Evolutionary conservation across 2,329 filamentous ascomycete species (phyloP), one percentile per base, ranked within the genome.

Genomic region (Stagonosporopsis tanaceti): DNA sequence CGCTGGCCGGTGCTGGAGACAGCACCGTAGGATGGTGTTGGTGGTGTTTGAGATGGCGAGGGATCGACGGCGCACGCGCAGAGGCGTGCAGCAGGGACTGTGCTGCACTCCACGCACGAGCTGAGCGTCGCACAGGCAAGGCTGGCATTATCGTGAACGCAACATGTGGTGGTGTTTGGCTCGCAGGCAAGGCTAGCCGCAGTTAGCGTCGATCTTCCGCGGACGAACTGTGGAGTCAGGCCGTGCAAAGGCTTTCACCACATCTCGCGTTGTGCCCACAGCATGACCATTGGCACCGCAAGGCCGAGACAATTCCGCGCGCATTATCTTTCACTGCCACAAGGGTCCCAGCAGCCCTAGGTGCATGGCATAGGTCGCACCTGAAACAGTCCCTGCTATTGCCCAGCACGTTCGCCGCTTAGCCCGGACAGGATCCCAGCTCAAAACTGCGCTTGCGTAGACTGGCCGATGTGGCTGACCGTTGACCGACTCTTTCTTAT

Each of bases 341-440:
- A 46, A 38, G 45, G 25, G 20, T 27, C 40, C 41, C 47, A 47
- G 53, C 28, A 42, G 28, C 44, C 42, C 41, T 46, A 42, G 48
- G 37, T 52, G 52, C 39, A 52, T 60, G 39, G 45, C 46, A 57
- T 54, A 50, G 3, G 28, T 35, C 53, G 46, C 47, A 57, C 25
- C 53, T 57, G 53, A 60, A 60, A 50, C 53, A 27, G 47, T 56
- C 39, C 44, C 50, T 54, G 41, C 41, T 50, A 40, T 47, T 50
- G 46, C 56, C 56, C 35, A 59, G 40, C 56, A 38, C 41, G 45
- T 50, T 59, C 56, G 52, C 56, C 54, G 46, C 56, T 59, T 59
- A 59, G 56, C 50, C 50, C 56, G 50, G 50, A 47, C 46, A 30
- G 56, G 38, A 47, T 46, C 56, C 24, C 50, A 12, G 50, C 56